Conservation (phyloP, 352 stramenopile species). For the Discostella stelligera region DNA sequence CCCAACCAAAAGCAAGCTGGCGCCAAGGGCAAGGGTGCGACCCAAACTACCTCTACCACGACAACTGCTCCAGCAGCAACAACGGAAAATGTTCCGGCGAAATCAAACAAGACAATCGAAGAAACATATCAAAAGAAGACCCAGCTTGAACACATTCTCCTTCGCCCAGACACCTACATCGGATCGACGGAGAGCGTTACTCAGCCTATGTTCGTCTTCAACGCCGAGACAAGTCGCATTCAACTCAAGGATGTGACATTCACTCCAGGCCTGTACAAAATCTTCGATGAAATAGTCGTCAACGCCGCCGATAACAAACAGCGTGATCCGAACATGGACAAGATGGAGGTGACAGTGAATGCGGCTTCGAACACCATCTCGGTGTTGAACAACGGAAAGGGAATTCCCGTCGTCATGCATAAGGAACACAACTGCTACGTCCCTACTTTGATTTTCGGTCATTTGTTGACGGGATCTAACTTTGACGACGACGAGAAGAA, state of each 20-base stretch:
- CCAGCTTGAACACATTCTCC: constrained; percentile 97
- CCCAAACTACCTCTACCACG: not conserved
- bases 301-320: constrained; percentile 99
- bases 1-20: constrained; percentile 10
- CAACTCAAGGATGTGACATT: constrained; percentile 90
- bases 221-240: constrained; percentile 89
- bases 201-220: constrained; percentile 96
- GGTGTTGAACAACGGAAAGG: constrained; percentile 92
- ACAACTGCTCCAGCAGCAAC: not conserved
- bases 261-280: constrained; percentile 94
- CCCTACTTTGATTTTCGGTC: constrained; percentile 96
- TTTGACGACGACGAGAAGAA: constrained; percentile 98
- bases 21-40: not conserved
- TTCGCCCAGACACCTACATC: constrained; percentile 98
- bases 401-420: constrained; percentile 97
- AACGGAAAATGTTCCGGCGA: not conserved
- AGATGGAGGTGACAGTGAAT: constrained; percentile 95
- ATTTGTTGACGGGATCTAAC: constrained; percentile 97
- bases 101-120: constrained; percentile 67
- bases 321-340: constrained; percentile 96
- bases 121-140: constrained; percentile 97
- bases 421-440: constrained; percentile 95
- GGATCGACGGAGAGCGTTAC: constrained; percentile 93
- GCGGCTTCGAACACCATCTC: constrained; percentile 91
- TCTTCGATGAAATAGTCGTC: constrained; percentile 99